Percentiles rank a stretch among this genome's conserved stretches.
phyloP scores from a whole-genome alignment of 2,329 filamentous ascomycete genomes.

The Coccinonectria pachysandricola region DNA sequence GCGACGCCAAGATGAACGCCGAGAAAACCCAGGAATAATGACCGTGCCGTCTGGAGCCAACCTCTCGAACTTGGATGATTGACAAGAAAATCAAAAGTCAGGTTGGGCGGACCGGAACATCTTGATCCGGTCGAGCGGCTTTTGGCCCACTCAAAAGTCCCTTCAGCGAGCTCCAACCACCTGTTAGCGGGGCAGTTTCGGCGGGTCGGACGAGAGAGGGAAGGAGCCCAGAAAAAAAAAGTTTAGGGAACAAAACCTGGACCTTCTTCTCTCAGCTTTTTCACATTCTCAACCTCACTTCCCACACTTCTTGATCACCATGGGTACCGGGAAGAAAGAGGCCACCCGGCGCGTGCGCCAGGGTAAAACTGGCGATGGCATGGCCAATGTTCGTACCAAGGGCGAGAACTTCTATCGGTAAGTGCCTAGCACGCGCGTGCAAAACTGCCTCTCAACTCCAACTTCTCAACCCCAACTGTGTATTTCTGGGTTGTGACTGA shows the following conservation, averaged over 20 bases:
- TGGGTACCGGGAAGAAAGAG: slow-evolving; percentile 93
- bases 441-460: too few relatives aligned
- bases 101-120: slow-evolving; percentile 17
- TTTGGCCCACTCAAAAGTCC: too few relatives aligned
- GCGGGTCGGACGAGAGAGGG: too few relatives aligned
- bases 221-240: slow-evolving; percentile 17
- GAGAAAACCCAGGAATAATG: slow-evolving; percentile 3
- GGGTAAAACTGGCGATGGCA: slow-evolving; percentile 75
- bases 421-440: too few relatives aligned
- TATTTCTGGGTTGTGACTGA: too few relatives aligned
- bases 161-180: too few relatives aligned
- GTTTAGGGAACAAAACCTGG: slow-evolving; percentile 15
- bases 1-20: slow-evolving; percentile 5
- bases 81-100: slow-evolving; percentile 15
- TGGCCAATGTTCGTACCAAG: slow-evolving; percentile 85
- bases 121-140: slow-evolving; percentile 7
- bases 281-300: slow-evolving; percentile 8
- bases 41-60: slow-evolving; percentile 10
- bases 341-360: slow-evolving; percentile 70
- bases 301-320: slow-evolving; percentile 29
- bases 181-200: too few relatives aligned
- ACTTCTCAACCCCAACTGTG: too few relatives aligned
- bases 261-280: slow-evolving; percentile 10
- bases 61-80: slow-evolving; percentile 3
- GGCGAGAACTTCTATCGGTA: slow-evolving; percentile 97